A percentile compares a stretch with the other conserved stretches of the same genome.
Conservation (phyloP, 176 grass and related monocot species). For the Rhynchospora pubera region DNA sequence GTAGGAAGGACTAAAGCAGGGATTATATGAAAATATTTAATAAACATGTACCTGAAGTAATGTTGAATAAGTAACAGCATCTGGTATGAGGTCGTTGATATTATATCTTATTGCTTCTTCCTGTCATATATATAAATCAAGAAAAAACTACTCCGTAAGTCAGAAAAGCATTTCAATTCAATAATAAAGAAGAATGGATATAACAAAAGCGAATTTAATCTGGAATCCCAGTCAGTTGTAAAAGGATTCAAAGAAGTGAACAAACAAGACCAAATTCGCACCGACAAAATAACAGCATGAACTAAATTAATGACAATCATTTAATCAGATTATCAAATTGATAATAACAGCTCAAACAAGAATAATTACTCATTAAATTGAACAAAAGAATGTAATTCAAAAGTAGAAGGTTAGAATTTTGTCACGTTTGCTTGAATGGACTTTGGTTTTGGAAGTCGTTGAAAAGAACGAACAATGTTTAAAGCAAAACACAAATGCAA, state of each 20-base stretch:
- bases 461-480: background rate
- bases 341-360: background rate
- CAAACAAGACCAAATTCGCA: background rate
- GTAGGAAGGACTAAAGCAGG: background rate
- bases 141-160: background rate
- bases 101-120: slow-evolving; percentile 59
- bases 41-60: slow-evolving; percentile 58
- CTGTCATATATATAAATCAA: slow-evolving; percentile 26
- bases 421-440: background rate
- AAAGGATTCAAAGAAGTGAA: background rate
- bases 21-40: background rate
- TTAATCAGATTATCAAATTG: background rate
- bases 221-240: background rate
- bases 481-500: background rate
- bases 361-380: background rate
- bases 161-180: background rate
- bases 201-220: slow-evolving; percentile 16
- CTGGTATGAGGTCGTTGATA: slow-evolving; percentile 57
- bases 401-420: background rate
- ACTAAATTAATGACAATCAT: background rate
- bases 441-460: background rate
- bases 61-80: slow-evolving; percentile 85
- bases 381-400: background rate
- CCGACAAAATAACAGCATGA: background rate
- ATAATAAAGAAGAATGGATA: slow-evolving; percentile 17